Evolutionary conservation across 148 eudicot species (phyloP), one percentile per base, ranked within the genome.

Genomic region (Fagopyrum esculentum): DNA sequence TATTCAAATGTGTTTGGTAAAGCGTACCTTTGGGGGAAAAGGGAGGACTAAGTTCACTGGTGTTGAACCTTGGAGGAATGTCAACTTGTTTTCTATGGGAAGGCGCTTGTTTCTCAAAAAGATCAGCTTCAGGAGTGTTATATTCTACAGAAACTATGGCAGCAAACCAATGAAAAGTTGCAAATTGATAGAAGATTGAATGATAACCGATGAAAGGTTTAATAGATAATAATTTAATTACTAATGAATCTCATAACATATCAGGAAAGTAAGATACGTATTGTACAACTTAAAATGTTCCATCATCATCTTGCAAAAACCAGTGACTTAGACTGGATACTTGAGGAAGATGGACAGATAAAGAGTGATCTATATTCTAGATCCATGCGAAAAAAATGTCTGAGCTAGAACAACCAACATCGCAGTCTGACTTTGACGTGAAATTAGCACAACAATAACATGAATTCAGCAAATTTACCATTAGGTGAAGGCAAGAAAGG

Each of bases 1-100:
- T 40, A 52, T 47, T 29, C 44, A 6, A 50, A 44, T 46, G n/a
- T 71, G 51, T 30, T 51, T 10, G 55, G 17, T 47, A 69, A 52
- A 69, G 26, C 29, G 0, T 81, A 82, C 93, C 89, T 81, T 81
- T 74, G 40, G 83, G 82, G 75, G 82, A 79, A 64, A 85, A 61
- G 59, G 77, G 76, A 35, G 84, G 81, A 83, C 84, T 86, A 72
- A 54, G 44, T 57, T 78, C 81, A 69, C 66, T 71, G 64, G 73
- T 45, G 57, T 81, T 76, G 72, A 73, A 76, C 64, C 59, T 82
- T 74, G 80, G 78, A 50, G 80, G 76, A 76, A 77, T 71, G 70
- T 81, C 72, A 30, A 77, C 68, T 73, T 78, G 83, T 83, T 86
- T 84, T 35, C 72, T 82, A 54, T 71, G 66, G 76, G 69, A 71